phyloP scores from a whole-genome alignment of 768 basidiomycete species.

The Daedaleopsis sinensis region DNA sequence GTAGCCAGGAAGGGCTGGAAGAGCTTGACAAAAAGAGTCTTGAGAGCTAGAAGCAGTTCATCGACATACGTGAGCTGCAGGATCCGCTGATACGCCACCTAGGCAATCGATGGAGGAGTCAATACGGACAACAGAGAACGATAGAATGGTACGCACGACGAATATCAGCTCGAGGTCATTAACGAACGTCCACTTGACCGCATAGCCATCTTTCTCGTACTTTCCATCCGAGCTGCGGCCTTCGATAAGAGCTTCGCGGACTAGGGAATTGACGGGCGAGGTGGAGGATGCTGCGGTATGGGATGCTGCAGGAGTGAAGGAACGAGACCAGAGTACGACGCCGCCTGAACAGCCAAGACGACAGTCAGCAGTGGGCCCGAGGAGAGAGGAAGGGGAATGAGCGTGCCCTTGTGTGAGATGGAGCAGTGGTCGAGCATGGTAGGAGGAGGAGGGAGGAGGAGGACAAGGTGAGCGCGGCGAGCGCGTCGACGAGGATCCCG shows the following conservation, averaged over 20 bases:
- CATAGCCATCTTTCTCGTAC: constrained; percentile 94
- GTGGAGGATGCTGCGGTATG: constrained; percentile 29
- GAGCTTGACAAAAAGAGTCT: constrained; percentile 82
- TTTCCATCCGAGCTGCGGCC: constrained; percentile 79
- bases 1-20: constrained; percentile 83
- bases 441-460: neutral
- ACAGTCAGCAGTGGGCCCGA: neutral
- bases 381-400: neutral
- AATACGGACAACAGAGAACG: neutral
- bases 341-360: constrained; percentile 59
- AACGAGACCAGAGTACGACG: constrained; percentile 91
- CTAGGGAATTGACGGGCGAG: constrained; percentile 36
- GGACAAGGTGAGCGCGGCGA: neutral
- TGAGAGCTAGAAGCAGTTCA: constrained; percentile 79
- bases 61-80: constrained; percentile 94
- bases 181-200: constrained; percentile 91
- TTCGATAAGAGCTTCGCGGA: constrained; percentile 77
- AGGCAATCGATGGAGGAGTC: constrained; percentile 3
- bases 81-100: constrained; percentile 97
- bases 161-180: constrained; percentile 97
- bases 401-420: constrained; percentile 87
- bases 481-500: neutral
- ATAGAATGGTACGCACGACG: constrained; percentile 61
- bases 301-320: constrained; percentile 76
- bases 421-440: constrained; percentile 94